Base-by-base conservation (phyloP, 1,284 basidiomycete species). In the Albatrellus sp. region DNA sequence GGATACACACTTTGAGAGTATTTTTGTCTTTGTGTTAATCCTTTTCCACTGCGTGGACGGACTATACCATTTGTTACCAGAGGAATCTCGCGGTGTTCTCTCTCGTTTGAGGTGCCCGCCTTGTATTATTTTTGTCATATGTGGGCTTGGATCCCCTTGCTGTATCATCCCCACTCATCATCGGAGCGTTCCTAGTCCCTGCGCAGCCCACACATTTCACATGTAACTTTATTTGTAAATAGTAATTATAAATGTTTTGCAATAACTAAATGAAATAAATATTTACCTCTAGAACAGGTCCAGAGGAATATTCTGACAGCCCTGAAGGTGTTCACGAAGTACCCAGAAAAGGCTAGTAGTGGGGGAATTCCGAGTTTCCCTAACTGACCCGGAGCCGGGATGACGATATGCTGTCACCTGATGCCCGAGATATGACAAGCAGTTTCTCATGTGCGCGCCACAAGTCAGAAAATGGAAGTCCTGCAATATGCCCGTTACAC, bases 221-320 rank as follows among this genome's bases (percentile, higher is more conserved):
- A 11, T 24, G 20, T 29, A 24, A 19, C 36, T 11, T 43, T 34
- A 34, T 43, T 43, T 43, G 42, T 43, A 43, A 35, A 43, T 43
- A 43, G 42, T 43, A 34, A n/a, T n/a, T n/a, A n/a, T n/a, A n/a
- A n/a, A n/a, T n/a, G n/a, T n/a, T n/a, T n/a, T n/a, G n/a, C n/a
- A n/a, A n/a, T n/a, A n/a, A 3, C 24, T 24, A 7, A 24, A 24
- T 24, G 24, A 40, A 13, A 40, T 40, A 40, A 13, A 17, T 13
- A 20, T 12, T 19, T 24, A 39, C 24, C 24, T 24, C 24, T 24
- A 3, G 24, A 24, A 3, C 24, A 7, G 24, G 24, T 24, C 24
- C 24, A 24, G 24, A 24, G 24, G 24, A 24, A 24, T 24, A 24
- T 24, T 24, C 24, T 24, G 24, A 24, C 7, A 24, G 24, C 24